Evolutionary conservation across 306 rosid species (phyloP), one percentile per base, ranked within the genome.

Genomic region (Castanea mollissima): DNA sequence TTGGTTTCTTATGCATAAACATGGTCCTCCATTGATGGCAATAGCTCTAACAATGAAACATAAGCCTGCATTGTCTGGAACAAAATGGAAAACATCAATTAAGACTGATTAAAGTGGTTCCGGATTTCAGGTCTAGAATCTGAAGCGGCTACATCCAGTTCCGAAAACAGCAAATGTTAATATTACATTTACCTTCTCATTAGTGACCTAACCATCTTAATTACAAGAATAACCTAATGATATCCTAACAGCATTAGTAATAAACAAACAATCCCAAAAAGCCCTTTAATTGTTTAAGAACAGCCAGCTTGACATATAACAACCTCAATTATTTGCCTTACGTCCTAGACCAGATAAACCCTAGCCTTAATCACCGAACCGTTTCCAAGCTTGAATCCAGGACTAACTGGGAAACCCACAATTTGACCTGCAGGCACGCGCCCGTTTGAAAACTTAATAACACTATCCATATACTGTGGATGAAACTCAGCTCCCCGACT

Each of bases 311-410:
- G 7, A 62, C 10, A 25, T 14, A 27, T 46, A 49, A 10, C 41
- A 29, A 23, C n/a, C 44, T 15, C 4, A 3, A 16, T 62, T 25
- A n/a, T 13, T n/a, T 55, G 55, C 60, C 23, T 79, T 75, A 91
- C 74, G 81, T 81, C 86, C 82, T 86, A 3, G 91, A 79, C 89
- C 83, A 90, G 74, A 80, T 91, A 93, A 74, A 93, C 99, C 74
- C 93, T 86, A 77, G 99, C 93, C 81, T 88, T 91, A 67, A 95
- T 88, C 35, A 95, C 92, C 3, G 93, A 84, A 21, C 97, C 94
- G 78, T 88, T 90, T 13, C 92, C 97, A 51, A 95, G 90, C 93
- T 93, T 95, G 80, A 95, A 95, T 56, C 99, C 99, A 20, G 97
- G 99, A 76, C 90, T 82, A 51, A 93, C 95, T 0, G 98, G 92